Evolutionary conservation across 768 basidiomycete species (phyloP).

Genomic region (Boletales sp.): DNA sequence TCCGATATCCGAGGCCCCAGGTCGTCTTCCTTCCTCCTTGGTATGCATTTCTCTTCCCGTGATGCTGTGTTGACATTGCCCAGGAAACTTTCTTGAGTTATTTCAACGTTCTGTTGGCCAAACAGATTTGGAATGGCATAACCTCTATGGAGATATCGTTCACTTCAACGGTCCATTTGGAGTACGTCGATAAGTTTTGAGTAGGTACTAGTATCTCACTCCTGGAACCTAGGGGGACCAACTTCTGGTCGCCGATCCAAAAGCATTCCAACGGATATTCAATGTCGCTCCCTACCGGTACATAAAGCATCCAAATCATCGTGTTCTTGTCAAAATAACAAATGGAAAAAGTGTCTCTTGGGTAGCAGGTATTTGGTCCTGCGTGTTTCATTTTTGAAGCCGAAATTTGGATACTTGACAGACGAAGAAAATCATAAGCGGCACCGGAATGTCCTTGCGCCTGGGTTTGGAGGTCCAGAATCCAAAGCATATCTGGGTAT

Average conservation of each 20-base stretch:
- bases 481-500: conserved; percentile 48
- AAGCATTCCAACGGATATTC: conserved; percentile 39
- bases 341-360: conserved; percentile 36
- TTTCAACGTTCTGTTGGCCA: too few relatives aligned
- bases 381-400: too few relatives aligned
- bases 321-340: conserved; percentile 9
- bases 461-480: conserved; percentile 52
- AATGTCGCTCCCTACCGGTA: conserved; percentile 34
- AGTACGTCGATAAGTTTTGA: too few relatives aligned
- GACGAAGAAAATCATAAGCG: conserved; percentile 43
- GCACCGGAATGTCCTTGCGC: conserved; percentile 52
- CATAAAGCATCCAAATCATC: conserved; percentile 31
- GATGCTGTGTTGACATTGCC: too few relatives aligned
- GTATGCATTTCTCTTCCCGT: too few relatives aligned
- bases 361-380: conserved; percentile 33
- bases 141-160: too few relatives aligned
- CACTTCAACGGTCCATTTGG: too few relatives aligned
- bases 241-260: conserved; percentile 45
- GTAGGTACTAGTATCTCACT: neutral
- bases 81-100: too few relatives aligned
- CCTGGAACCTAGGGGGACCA: conserved; percentile 35
- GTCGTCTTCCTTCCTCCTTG: too few relatives aligned
- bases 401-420: neutral
- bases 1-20: too few relatives aligned
- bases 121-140: too few relatives aligned